Conservation (phyloP, 2,329 filamentous ascomycete species). For the Epichloe uncinata region DNA sequence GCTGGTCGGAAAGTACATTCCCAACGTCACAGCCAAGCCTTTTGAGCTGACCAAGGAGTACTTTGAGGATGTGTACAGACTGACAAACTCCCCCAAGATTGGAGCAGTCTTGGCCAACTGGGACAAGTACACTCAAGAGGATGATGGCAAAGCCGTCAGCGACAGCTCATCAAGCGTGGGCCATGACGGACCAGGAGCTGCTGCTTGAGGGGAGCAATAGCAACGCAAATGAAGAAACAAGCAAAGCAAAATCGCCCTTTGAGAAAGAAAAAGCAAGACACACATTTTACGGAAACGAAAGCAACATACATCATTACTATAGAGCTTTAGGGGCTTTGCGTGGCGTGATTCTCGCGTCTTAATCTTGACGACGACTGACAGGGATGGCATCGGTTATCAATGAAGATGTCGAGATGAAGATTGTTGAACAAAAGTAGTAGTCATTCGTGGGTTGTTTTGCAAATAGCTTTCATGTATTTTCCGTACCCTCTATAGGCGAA, state of each 20-base stretch:
- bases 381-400: conserved; percentile 8
- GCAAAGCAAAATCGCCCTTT: background rate
- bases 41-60: conserved; percentile 97
- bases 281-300: background rate
- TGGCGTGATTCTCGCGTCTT: background rate
- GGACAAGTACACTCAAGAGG: conserved; percentile 54
- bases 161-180: conserved; percentile 27
- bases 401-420: background rate
- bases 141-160: conserved; percentile 24
- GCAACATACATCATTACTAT: background rate
- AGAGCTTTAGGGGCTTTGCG: background rate
- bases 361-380: conserved; percentile 7
- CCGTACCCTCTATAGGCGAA: background rate
- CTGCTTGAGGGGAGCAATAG: conserved; percentile 21
- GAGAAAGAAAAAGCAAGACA: background rate
- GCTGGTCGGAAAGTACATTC: conserved; percentile 96
- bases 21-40: conserved; percentile 91
- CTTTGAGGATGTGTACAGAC: conserved; percentile 93
- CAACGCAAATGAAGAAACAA: background rate
- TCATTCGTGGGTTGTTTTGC: background rate
- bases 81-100: conserved; percentile 78
- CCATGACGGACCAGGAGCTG: conserved; percentile 28
- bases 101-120: conserved; percentile 75
- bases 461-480: background rate
- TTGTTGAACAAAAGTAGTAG: background rate